Percentiles rank a stretch among this genome's conserved stretches.
Evolutionary conservation across 176 grass and related monocot species (phyloP).

Genomic region (Avena atlantica): DNA sequence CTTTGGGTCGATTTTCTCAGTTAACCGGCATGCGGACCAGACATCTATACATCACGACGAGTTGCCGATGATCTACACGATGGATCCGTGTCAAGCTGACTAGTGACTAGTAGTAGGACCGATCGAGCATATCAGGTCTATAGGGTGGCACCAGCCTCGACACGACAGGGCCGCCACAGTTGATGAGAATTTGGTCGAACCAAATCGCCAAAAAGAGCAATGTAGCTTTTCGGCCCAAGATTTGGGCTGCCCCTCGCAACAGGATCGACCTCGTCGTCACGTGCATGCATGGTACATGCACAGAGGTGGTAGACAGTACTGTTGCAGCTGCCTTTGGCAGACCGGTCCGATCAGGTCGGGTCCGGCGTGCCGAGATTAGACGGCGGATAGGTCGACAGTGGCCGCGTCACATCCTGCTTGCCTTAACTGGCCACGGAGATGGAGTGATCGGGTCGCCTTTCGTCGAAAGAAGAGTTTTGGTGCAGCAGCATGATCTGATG

Average conservation of each 20-base stretch:
- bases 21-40: no score
- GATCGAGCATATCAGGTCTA: not conserved
- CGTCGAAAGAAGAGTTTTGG: not conserved
- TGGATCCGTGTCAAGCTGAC: no score
- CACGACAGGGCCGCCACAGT: not conserved
- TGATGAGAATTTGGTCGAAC: not conserved
- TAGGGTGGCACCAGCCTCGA: not conserved
- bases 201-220: conserved; percentile 41
- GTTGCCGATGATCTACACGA: no score
- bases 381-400: not conserved
- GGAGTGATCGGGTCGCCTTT: not conserved
- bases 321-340: no score
- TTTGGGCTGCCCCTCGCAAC: not conserved
- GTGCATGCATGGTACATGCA: not conserved
- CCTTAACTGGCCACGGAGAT: not conserved
- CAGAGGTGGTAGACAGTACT: no score
- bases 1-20: no score
- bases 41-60: no score
- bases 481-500: not conserved
- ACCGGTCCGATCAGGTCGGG: not conserved
- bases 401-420: not conserved
- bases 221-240: conserved; percentile 19
- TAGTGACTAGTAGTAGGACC: no score
- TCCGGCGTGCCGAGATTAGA: not conserved
- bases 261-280: not conserved